A percentile compares a stretch with the other conserved stretches of the same genome.
Evolutionary conservation across 257 asterid species (phyloP).

Genomic region (Handroanthus guayacan): DNA sequence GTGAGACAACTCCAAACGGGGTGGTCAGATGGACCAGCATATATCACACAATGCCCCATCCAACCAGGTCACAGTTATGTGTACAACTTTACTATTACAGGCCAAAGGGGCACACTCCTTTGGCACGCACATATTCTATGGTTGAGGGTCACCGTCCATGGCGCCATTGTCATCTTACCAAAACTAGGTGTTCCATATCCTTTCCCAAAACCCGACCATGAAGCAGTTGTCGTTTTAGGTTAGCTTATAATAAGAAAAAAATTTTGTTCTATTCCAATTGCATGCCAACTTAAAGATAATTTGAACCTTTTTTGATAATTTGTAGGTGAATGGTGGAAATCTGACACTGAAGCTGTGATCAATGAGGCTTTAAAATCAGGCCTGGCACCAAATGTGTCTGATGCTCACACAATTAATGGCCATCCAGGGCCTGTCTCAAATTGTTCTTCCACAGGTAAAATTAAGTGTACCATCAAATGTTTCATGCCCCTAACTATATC

Average conservation of each 20-base stretch:
- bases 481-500: neutral
- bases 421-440: slow-evolving; percentile 58
- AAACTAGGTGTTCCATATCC: slow-evolving; percentile 88
- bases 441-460: slow-evolving; percentile 45
- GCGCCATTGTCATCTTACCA: slow-evolving; percentile 85
- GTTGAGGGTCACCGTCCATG: slow-evolving; percentile 86
- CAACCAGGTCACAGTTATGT: slow-evolving; percentile 73
- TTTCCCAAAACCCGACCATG: slow-evolving; percentile 87
- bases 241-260: neutral
- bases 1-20: slow-evolving; percentile 84
- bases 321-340: slow-evolving; percentile 82
- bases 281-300: neutral
- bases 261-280: neutral
- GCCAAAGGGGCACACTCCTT: slow-evolving; percentile 87
- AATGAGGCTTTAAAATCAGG: slow-evolving; percentile 64
- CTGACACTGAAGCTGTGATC: slow-evolving; percentile 74
- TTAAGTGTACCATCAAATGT: too few relatives aligned
- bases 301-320: neutral
- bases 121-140: slow-evolving; percentile 96
- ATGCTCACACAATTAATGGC: slow-evolving; percentile 80
- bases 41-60: slow-evolving; percentile 93
- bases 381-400: slow-evolving; percentile 73
- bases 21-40: slow-evolving; percentile 98
- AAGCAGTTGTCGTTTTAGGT: slow-evolving; percentile 75
- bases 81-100: slow-evolving; percentile 85